Conservation (phyloP, 306 rosid genomes). For the Boehmeria nivea region DNA sequence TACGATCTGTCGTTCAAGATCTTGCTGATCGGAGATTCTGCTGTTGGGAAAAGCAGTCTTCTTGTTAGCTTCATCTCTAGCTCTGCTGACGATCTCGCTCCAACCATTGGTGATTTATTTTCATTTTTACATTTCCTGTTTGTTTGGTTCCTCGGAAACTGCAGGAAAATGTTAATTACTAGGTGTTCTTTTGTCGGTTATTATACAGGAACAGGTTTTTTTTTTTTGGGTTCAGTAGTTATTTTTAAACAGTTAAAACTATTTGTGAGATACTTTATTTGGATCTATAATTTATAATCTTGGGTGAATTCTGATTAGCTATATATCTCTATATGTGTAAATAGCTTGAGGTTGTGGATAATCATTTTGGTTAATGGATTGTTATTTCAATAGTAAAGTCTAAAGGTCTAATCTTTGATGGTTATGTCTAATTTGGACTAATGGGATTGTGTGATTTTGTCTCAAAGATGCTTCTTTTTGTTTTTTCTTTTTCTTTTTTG, state of each 20-base stretch:
- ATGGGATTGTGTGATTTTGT: not conserved
- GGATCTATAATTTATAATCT: conserved; percentile 21
- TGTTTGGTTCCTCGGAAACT: not conserved
- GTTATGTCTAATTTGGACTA: not conserved
- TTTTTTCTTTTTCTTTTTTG: not conserved
- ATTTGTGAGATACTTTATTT: no score
- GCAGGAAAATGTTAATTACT: not conserved
- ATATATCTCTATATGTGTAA: no score
- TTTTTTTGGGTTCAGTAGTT: no score
- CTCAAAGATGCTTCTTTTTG: not conserved
- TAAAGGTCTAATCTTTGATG: not conserved
- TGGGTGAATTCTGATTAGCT: no score
- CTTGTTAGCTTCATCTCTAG: conserved; percentile 79
- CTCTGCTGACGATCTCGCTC: conserved; percentile 51
- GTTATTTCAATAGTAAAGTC: no score
- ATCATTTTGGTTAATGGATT: no score
- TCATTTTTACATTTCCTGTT: not conserved
- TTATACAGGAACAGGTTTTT: no score
- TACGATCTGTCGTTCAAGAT: conserved; percentile 94
- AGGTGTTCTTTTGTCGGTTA: no score
- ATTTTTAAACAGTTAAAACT: no score
- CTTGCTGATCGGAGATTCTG: conserved; percentile 94
- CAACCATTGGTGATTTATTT: conserved; percentile 66
- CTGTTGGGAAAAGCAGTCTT: conserved; percentile 92
- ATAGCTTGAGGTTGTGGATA: no score